Evolutionary conservation across 2,329 filamentous ascomycete species (phyloP).

Genomic region (Penicillium sp.): DNA sequence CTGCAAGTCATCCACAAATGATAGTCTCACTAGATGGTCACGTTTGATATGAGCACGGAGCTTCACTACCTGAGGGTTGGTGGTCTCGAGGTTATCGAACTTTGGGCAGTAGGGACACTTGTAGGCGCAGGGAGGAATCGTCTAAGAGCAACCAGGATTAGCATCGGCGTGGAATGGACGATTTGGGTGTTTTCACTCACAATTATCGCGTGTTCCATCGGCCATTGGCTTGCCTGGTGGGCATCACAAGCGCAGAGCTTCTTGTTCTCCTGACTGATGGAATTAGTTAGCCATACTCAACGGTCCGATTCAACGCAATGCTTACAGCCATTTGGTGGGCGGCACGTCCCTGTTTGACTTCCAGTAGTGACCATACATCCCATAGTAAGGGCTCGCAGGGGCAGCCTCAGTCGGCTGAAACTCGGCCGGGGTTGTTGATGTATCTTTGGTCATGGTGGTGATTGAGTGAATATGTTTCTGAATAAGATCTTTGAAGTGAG

Average conservation of each 20-base stretch:
- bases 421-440: background rate
- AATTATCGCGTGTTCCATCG: background rate
- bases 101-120: background rate
- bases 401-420: background rate
- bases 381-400: background rate
- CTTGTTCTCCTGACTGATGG: background rate
- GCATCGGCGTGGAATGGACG: background rate
- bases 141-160: background rate
- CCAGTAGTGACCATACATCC: background rate
- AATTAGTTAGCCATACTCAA: background rate
- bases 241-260: background rate
- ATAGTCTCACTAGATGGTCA: background rate
- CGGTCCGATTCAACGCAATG: background rate
- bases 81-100: background rate
- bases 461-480: background rate
- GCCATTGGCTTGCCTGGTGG: background rate
- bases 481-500: background rate
- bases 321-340: background rate
- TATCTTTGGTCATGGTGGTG: background rate
- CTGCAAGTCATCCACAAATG: background rate
- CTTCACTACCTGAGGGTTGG: background rate
- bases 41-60: background rate
- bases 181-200: background rate
- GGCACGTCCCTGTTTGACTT: background rate
- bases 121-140: background rate